A percentile compares a stretch with the other conserved stretches of the same genome.
phyloP scores from a whole-genome alignment of 2,329 filamentous ascomycete species.

The Dactylellina sp. region DNA sequence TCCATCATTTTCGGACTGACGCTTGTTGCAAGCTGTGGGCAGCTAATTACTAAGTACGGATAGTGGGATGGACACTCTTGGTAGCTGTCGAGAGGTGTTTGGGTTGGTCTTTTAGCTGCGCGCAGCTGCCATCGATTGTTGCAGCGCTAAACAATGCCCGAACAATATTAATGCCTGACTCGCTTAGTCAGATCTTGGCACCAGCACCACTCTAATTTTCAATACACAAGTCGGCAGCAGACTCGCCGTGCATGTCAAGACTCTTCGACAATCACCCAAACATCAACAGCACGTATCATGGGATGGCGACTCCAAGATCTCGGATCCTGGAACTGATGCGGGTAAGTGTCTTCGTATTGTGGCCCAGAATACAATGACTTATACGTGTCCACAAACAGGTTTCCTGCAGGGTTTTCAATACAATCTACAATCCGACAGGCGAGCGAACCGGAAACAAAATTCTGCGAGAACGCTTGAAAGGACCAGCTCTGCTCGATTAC shows the following conservation, averaged over 20 bases:
- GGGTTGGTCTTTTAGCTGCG: not conserved
- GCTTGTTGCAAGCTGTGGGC: not conserved
- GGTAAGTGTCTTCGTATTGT: conserved; percentile 14
- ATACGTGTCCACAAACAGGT: conserved; percentile 68
- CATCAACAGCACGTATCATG: conserved; percentile 3
- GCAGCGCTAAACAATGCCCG: not conserved
- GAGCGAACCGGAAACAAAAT: conserved; percentile 90
- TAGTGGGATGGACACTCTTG: no score
- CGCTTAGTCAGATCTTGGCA: conserved; percentile 32
- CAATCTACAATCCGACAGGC: conserved; percentile 86
- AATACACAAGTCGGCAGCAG: not conserved
- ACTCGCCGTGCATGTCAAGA: conserved; percentile 1
- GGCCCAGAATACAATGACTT: conserved; percentile 42
- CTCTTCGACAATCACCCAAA: not conserved
- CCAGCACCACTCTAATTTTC: conserved; percentile 1
- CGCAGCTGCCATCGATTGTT: no score
- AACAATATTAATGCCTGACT: not conserved
- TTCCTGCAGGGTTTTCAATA: conserved; percentile 91
- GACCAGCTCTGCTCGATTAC: conserved; percentile 85
- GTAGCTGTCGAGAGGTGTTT: not conserved
- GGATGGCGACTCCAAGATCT: conserved; percentile 53
- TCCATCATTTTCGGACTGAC: not conserved
- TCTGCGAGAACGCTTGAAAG: conserved; percentile 85
- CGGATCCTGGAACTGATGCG: conserved; percentile 54
- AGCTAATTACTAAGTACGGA: not conserved